Base-by-base conservation (phyloP, 2,329 filamentous ascomycete species). In the Xylaria sp. region DNA sequence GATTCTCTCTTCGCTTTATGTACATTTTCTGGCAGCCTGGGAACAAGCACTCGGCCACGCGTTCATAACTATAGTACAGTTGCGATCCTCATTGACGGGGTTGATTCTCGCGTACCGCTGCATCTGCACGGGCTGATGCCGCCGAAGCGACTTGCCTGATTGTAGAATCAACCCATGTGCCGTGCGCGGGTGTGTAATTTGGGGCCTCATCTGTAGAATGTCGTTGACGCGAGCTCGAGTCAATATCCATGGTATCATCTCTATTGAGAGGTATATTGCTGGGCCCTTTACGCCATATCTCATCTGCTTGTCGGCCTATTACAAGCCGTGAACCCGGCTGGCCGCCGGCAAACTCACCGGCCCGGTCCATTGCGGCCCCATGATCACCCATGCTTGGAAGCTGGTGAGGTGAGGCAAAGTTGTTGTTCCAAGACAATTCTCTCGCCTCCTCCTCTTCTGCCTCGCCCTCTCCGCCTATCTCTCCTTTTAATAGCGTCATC, bases 141-240 rank as follows among this genome's bases (percentile, higher is more conserved):
- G 74, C 77, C 6, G 79, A 81, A 12, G 81, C 79, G 58, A 82
- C 78, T 57, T 81, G 80, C 55, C 80, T 80, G 54, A 81, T 76
- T 34, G 78, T 74, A 15, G 77, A 66, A 60, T 74, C 71, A n/a
- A 69, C 57, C 37, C 60, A 54, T 28, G 63, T 15, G 25, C 62
- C 56, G 13, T 68, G 70, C 44, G 59, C 48, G 39, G 63, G 9
- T 48, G 65, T 51, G 20, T 64, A 70, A 25, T 52, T 61, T 70
- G 70, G 37, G 76, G 67, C 66, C 74, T 73, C 70, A 73, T 72
- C 67, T 13, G 51, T 57, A 37, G 55, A 68, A 48, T 73, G 74
- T n/a, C 52, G 52, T 58, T 68, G 66, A 44, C 75, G 44, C 68
- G 68, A 70, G 69, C 74, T 77, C n/a, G 74, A 69, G 34, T 78